Conservation (phyloP, 495 filamentous ascomycete genomes). For the Pyrenopolyporus hunteri region DNA sequence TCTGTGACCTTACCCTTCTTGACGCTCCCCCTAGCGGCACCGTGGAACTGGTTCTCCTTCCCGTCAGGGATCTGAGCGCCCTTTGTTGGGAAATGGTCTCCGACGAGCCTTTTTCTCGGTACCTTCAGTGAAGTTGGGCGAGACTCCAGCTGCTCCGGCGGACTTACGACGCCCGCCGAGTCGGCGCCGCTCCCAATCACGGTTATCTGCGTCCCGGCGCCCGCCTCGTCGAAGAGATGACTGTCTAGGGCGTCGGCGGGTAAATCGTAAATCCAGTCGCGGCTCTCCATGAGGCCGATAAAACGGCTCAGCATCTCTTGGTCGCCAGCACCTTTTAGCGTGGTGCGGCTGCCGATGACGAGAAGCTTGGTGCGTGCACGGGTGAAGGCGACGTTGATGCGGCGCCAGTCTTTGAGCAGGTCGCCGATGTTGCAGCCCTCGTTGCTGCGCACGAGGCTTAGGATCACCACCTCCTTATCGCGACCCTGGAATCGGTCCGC, state of each 20-base stretch:
- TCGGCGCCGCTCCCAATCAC: slow-evolving; percentile 6
- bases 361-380: slow-evolving; percentile 88
- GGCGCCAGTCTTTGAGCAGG: slow-evolving; percentile 85
- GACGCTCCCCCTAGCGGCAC: slow-evolving; percentile 1
- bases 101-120: slow-evolving; percentile 23
- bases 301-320: slow-evolving; percentile 80
- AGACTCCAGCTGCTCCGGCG: not conserved
- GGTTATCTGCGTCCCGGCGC: slow-evolving; percentile 49
- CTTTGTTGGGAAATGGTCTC: not conserved
- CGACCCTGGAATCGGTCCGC: slow-evolving; percentile 95
- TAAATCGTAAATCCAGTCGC: slow-evolving; percentile 78
- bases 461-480: slow-evolving; percentile 89
- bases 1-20: slow-evolving; percentile 49
- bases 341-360: slow-evolving; percentile 79
- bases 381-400: slow-evolving; percentile 96
- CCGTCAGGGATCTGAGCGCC: slow-evolving; percentile 14
- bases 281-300: slow-evolving; percentile 73
- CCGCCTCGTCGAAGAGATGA: slow-evolving; percentile 66
- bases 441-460: slow-evolving; percentile 87
- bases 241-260: slow-evolving; percentile 63
- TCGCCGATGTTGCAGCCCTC: slow-evolving; percentile 80
- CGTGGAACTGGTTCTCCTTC: slow-evolving; percentile 43
- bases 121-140: slow-evolving; percentile 24
- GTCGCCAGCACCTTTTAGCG: slow-evolving; percentile 64
- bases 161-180: not conserved